Evolutionary conservation across 805 yeast species (phyloP).

Genomic region (Metschnikowia proteae): DNA sequence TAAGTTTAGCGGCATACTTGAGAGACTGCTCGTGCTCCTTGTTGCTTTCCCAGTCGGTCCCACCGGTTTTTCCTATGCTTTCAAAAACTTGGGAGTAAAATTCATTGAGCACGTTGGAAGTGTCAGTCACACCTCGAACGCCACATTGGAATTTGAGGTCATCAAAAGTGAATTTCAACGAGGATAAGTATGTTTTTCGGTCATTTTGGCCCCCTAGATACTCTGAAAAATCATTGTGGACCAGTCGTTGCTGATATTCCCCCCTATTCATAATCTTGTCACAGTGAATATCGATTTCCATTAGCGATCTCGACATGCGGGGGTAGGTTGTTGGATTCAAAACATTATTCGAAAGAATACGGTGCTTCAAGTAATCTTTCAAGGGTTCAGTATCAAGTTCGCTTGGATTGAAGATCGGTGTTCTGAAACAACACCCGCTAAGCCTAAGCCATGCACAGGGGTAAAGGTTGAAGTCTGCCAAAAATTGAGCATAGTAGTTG

Average conservation of each 20-base stretch:
- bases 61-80: constrained; percentile 14
- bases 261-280: constrained; percentile 56
- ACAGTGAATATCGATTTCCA: constrained; percentile 71
- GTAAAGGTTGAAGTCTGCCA: constrained; percentile 76
- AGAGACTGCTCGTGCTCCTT: constrained; percentile 23
- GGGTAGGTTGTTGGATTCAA: constrained; percentile 30
- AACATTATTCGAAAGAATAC: constrained; percentile 27
- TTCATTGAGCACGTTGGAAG: constrained; percentile 15
- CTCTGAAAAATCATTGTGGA: constrained; percentile 51
- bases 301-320: constrained; percentile 56
- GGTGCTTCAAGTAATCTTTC: constrained; percentile 17
- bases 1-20: constrained; percentile 26
- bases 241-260: constrained; percentile 38
- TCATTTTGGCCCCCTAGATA: constrained; percentile 11
- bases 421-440: constrained; percentile 47
- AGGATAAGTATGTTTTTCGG: constrained; percentile 37
- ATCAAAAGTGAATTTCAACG: constrained; percentile 51
- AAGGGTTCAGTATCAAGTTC: constrained; percentile 9
- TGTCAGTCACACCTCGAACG: constrained; percentile 24
- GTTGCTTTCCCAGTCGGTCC: constrained; percentile 14
- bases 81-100: constrained; percentile 18
- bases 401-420: constrained; percentile 42
- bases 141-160: constrained; percentile 55
- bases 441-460: constrained; percentile 78
- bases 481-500: constrained; percentile 70